Conservation (phyloP, 768 basidiomycete species). For the Lanmaoa pseudosensibilis region DNA sequence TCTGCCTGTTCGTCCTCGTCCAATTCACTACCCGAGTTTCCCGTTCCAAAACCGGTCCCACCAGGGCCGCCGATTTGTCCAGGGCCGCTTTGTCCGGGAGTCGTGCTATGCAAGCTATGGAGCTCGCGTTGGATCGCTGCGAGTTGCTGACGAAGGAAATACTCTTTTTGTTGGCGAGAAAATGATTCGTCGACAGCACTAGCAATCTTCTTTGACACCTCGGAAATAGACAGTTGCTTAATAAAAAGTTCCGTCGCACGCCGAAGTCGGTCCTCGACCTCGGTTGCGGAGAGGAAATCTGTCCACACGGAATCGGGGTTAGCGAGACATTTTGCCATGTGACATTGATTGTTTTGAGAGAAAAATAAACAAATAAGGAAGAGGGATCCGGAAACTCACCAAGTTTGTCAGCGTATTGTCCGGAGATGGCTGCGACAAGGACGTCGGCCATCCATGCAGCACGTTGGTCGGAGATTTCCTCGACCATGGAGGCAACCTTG, state of each 20-base stretch:
- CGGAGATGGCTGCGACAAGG: constrained; percentile 54
- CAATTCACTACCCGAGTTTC: constrained; percentile 45
- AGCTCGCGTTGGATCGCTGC: constrained; percentile 80
- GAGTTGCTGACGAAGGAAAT: constrained; percentile 81
- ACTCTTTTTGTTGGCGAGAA: constrained; percentile 88
- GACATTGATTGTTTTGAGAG: background rate
- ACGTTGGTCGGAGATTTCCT: constrained; percentile 63
- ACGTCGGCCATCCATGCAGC: constrained; percentile 79
- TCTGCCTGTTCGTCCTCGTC: constrained; percentile 82
- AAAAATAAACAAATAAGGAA: background rate
- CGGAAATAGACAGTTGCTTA: constrained; percentile 75
- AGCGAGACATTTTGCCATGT: constrained; percentile 1
- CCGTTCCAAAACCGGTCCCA: constrained; percentile 27
- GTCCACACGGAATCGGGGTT: background rate
- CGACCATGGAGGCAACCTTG: constrained; percentile 70
- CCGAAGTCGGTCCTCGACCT: constrained; percentile 60
- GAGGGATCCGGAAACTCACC: constrained; percentile 44
- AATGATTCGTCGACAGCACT: constrained; percentile 78
- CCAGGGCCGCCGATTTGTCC: constrained; percentile 13
- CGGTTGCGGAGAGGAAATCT: constrained; percentile 64
- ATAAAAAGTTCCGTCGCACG: constrained; percentile 70
- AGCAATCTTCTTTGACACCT: constrained; percentile 80
- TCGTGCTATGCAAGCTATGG: constrained; percentile 47
- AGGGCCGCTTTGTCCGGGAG: constrained; percentile 23
- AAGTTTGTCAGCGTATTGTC: constrained; percentile 70